Evolutionary conservation across 441 rosid genomes (phyloP), one percentile per base, ranked within the genome.

Genomic region (Croton laevigatus): DNA sequence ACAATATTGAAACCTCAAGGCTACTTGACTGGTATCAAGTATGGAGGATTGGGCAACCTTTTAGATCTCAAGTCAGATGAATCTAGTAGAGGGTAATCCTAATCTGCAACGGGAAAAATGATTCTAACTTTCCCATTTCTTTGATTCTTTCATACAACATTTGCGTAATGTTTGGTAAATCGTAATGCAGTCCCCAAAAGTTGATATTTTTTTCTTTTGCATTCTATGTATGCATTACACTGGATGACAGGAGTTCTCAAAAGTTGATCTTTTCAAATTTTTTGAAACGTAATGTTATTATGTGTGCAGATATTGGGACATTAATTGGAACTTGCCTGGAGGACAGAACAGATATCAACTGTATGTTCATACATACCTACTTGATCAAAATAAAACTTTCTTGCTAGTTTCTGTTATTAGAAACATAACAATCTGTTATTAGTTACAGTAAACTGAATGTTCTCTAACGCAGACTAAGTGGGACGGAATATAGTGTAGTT

Each of bases 11-110:
- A 76, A 64, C 74, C 82, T 58, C 74, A 69, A 51, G 86, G 84
- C 11, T 66, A 49, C 66, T n/a, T 83, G 34, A 68, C 72, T 52
- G 76, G 82, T 8, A 59, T 80, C 2, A 72, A 78, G 58, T 83
- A 83, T 72, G 81, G 82, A 44, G 84, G 82, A 59, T 45, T 79
- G 75, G 81, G 71, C 66, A 81, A 76, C 62, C 68, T 83, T 64
- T 71, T 83, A 53, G 81, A 83, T 63, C 72, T 70, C 45, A 70
- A 79, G 53, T 76, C 80, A 45, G 68, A 64, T 66, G 79, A 72
- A 74, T 80, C 82, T 5, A 70, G 69, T 70, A 72, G 84, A 77
- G 82, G 83, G 80, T 81, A 79, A 72, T 13, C 22, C 55, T 62
- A 70, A 44, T 1, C 8, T 38, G 48, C 11, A 45, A 8, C 48